Evolutionary conservation across 768 basidiomycete species (phyloP).

Genomic region (Trametes gibbosa): DNA sequence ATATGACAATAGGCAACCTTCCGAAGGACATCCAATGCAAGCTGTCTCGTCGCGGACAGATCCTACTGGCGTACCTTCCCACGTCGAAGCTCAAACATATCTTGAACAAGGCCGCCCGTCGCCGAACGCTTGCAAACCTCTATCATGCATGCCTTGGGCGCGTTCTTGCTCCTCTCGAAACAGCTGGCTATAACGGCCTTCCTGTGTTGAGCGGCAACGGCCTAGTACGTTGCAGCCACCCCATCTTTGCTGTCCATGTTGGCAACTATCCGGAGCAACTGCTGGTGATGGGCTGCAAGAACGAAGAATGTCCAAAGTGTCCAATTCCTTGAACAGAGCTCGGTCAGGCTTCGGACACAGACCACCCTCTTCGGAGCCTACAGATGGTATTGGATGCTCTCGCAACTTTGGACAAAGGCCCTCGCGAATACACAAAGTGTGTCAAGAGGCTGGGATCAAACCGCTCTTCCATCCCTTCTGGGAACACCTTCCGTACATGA

Average conservation of each 20-base stretch:
- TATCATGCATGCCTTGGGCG: conserved; percentile 36
- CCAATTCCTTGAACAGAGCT: neutral
- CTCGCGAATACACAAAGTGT: conserved; percentile 24
- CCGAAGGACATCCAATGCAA: conserved; percentile 21
- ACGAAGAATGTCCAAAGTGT: conserved; percentile 14
- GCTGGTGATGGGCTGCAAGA: conserved; percentile 15
- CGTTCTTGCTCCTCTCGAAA: conserved; percentile 30
- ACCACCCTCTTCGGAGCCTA: neutral
- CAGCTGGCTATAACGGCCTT: conserved; percentile 32
- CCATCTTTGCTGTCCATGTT: conserved; percentile 21
- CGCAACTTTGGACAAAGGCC: neutral
- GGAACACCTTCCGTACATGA: conserved; percentile 35
- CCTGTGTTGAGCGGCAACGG: conserved; percentile 34
- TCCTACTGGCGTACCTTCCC: conserved; percentile 28
- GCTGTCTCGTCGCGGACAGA: conserved; percentile 11
- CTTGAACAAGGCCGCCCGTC: conserved; percentile 14
- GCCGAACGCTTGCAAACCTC: conserved; percentile 32
- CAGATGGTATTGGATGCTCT: neutral
- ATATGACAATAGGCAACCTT: conserved; percentile 31
- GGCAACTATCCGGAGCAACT: conserved; percentile 25
- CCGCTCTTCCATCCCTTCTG: conserved; percentile 34
- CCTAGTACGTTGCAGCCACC: conserved; percentile 38
- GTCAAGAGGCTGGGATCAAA: conserved; percentile 6
- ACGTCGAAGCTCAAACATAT: conserved; percentile 13
- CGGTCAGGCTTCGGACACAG: neutral